Base-by-base conservation (phyloP, 306 rosid species). In the Spatholobus suberectus region DNA sequence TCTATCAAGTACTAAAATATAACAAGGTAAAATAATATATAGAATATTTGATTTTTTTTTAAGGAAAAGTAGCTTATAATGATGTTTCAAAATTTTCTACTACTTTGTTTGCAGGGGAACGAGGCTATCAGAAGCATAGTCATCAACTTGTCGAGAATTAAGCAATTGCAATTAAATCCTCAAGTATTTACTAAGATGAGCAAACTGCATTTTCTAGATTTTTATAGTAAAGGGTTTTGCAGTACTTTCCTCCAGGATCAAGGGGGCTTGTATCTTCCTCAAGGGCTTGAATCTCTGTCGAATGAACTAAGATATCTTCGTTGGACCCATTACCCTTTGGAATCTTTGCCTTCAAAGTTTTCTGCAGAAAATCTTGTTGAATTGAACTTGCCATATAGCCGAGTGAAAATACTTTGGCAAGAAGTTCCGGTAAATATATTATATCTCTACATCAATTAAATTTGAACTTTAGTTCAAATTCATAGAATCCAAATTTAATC, bases 321-420 rank as follows among this genome's bases (percentile, higher is more conserved):
- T 1, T 88, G 87, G 90, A 5, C 5, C 0, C 1, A 3, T 3
- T 88, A 75, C 38, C 89, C 87, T 15, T 34, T 65, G 15, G 68
- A 68, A 1, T 87, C 82, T 14, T 75, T 87, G 75, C 86, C 86
- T 8, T 6, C 8, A 0, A 69, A 63, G 5, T 88, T 79, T 75
- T 14, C 27, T 5, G 83, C 51, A 0, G 63, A 70, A 34, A 83
- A 79, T 0, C 87, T 88, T 10, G 81, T 78, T 10, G 26, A 32
- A 23, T 59, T 87, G 32, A 6, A 14, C 8, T 6, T 87, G 69
- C 70, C 52, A 1, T 1, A 29, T 1, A 84, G 88, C 57, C n/a
- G 6, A 0, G 3, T 88, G 29, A 17, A 54, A 34, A n/a, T 70
- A n/a, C 75, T 88, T 1, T 85, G 90, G 88, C 18, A 70, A 8